phyloP scores from a whole-genome alignment of 805 yeast genomes.

The Kuraishia piskuri region DNA sequence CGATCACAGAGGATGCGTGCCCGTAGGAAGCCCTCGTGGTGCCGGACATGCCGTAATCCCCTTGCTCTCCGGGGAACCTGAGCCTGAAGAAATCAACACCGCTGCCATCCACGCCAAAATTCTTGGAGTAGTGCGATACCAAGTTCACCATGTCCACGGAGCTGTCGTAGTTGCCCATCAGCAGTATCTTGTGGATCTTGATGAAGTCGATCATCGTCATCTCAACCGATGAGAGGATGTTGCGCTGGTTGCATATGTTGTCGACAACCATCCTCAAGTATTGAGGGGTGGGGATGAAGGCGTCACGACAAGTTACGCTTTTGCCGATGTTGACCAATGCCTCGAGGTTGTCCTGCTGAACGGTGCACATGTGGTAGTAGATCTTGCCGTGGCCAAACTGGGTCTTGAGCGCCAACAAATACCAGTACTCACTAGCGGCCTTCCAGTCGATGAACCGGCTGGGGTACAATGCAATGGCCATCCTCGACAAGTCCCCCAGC shows the following conservation, averaged over 20 bases:
- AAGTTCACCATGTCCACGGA: constrained; percentile 48
- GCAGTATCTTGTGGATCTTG: constrained; percentile 59
- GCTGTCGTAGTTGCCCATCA: constrained; percentile 49
- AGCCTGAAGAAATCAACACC: constrained; percentile 55
- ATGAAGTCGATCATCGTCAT: constrained; percentile 53
- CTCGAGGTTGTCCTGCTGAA: constrained; percentile 67
- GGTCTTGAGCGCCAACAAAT: constrained; percentile 59
- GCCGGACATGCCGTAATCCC: constrained; percentile 15
- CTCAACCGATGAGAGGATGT: constrained; percentile 49
- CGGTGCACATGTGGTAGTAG: constrained; percentile 83
- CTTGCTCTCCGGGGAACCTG: constrained; percentile 22
- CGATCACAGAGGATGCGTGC: constrained; percentile 7
- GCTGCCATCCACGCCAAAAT: constrained; percentile 60
- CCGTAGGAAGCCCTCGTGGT: constrained; percentile 11
- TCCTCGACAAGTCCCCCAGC: constrained; percentile 75
- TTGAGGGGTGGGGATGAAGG: constrained; percentile 77
- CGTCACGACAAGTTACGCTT: constrained; percentile 71
- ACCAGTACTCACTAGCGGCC: constrained; percentile 77
- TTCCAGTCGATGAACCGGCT: constrained; percentile 83
- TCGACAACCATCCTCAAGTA: constrained; percentile 73
- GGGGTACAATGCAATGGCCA: constrained; percentile 81
- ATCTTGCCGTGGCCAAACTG: constrained; percentile 80
- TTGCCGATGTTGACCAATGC: constrained; percentile 76
- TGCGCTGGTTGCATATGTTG: constrained; percentile 60
- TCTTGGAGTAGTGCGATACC: constrained; percentile 55